A percentile compares a stretch with the other conserved stretches of the same genome.
These are phyloP conservation scores for Exophiala spinifera DNA, from an alignment of 2,329 filamentous ascomycete genomes.

Conservation along the genomic window DNA sequence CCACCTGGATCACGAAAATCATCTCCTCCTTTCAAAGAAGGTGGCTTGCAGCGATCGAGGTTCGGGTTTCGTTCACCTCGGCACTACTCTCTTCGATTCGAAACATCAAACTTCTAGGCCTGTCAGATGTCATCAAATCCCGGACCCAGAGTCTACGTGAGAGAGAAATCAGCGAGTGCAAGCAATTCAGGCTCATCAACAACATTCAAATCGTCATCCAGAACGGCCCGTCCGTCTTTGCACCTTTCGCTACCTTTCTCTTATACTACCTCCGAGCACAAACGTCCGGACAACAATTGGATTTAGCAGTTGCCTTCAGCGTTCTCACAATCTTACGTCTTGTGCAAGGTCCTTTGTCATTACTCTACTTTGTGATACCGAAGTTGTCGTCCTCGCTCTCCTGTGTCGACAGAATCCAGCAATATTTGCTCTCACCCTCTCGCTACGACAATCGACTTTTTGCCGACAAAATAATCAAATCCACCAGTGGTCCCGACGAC, in stretches of 20 bases:
- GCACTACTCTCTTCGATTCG: conserved; percentile 51
- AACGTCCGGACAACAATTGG: conserved; percentile 8
- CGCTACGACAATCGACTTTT: conserved; percentile 20
- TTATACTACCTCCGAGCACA: conserved; percentile 17
- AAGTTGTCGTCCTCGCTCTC: conserved; percentile 19
- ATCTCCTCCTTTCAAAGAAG: conserved; percentile 39
- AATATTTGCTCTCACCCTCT: conserved; percentile 18
- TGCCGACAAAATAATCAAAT: neutral
- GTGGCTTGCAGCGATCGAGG: conserved; percentile 52
- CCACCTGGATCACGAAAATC: conserved; percentile 26
- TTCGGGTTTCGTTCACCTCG: conserved; percentile 48
- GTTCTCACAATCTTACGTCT: conserved; percentile 22
- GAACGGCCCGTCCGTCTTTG: conserved; percentile 16
- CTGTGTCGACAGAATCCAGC: conserved; percentile 26
- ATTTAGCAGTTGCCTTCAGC: conserved; percentile 17
- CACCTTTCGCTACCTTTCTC: conserved; percentile 23
- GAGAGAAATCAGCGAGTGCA: conserved; percentile 42
- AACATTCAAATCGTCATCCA: conserved; percentile 15
- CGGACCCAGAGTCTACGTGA: conserved; percentile 40
- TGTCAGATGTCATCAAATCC: conserved; percentile 41
- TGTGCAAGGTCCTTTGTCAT: conserved; percentile 10
- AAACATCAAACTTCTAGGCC: conserved; percentile 50
- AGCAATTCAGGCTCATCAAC: conserved; percentile 36
- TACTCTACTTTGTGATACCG: conserved; percentile 8
- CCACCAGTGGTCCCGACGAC: neutral